phyloP scores from a whole-genome alignment of 1,284 basidiomycete genomes.

The Boletus semigastroideus region DNA sequence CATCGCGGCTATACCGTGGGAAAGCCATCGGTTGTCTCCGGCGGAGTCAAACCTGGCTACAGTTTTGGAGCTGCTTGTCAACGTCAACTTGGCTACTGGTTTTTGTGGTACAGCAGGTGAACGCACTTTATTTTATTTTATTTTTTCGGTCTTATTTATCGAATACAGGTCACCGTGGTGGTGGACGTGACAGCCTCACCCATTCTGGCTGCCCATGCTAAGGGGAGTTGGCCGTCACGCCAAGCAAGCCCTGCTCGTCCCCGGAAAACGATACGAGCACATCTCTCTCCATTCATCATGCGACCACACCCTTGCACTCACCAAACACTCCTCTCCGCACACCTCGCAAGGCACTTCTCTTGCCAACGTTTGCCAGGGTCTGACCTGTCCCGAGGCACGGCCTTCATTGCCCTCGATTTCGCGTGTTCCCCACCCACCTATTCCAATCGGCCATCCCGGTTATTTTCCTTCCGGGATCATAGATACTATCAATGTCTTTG shows the following conservation, averaged over 20 bases:
- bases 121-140: too few species aligned
- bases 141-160: slow-evolving; percentile 5
- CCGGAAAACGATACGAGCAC: slow-evolving; percentile 6
- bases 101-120: slow-evolving; percentile 13
- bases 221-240: slow-evolving; percentile 55
- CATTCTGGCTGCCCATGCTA: slow-evolving; percentile 68
- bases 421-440: background rate
- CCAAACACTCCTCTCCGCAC: slow-evolving; percentile 6
- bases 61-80: too few species aligned
- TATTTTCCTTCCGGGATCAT: slow-evolving; percentile 28
- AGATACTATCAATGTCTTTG: slow-evolving; percentile 25
- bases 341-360: slow-evolving; percentile 5
- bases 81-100: too few species aligned
- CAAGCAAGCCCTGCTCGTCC: slow-evolving; percentile 34
- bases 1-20: slow-evolving; percentile 12
- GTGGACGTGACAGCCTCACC: slow-evolving; percentile 36
- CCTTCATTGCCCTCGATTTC: background rate
- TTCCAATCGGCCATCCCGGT: slow-evolving; percentile 4
- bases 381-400: background rate
- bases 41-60: background rate
- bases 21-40: slow-evolving; percentile 17
- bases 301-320: slow-evolving; percentile 22
- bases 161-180: slow-evolving; percentile 10
- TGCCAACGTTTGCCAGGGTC: slow-evolving; percentile 1
- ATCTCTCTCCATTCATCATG: slow-evolving; percentile 27